These are phyloP conservation scores for Puccinia triticina DNA, from an alignment of 1,284 basidiomycete genomes.

Conservation along the genomic window DNA sequence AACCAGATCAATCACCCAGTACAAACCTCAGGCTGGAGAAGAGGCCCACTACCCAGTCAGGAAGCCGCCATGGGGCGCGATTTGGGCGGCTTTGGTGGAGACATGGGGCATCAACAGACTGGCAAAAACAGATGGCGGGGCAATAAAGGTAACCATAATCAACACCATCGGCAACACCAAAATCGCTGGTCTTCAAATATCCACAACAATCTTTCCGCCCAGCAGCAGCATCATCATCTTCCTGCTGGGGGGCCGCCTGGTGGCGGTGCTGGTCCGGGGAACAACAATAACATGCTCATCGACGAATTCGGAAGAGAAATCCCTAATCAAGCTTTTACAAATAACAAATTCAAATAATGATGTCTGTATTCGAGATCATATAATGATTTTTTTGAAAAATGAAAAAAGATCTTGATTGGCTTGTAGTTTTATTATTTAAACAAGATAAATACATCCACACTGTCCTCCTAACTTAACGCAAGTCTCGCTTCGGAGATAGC, in stretches of 20 bases:
- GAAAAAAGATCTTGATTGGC: too few relatives aligned
- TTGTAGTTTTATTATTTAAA: too few relatives aligned
- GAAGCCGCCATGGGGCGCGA: conserved; percentile 49
- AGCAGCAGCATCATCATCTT: conserved; percentile 3
- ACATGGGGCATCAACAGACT: conserved; percentile 5
- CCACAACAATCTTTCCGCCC: conserved; percentile 21
- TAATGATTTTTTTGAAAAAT: too few relatives aligned
- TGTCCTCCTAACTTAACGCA: too few relatives aligned
- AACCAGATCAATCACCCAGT: not conserved
- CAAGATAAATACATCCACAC: too few relatives aligned
- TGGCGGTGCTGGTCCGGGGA: not conserved
- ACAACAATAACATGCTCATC: conserved; percentile 1
- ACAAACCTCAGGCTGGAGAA: conserved; percentile 32
- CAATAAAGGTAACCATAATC: conserved; percentile 18
- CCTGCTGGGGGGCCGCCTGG: not conserved
- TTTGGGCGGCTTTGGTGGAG: conserved; percentile 31
- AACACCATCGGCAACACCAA: conserved; percentile 30
- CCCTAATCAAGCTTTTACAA: not conserved
- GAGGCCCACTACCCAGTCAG: conserved; percentile 44
- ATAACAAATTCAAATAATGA: not conserved
- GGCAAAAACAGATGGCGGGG: conserved; percentile 34
- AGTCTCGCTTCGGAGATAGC: too few relatives aligned
- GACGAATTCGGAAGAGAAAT: conserved; percentile 27
- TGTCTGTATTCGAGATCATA: too few relatives aligned
- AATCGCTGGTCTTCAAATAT: not conserved